A percentile compares a stretch with the other conserved stretches of the same genome.
Evolutionary conservation across 768 basidiomycete genomes (phyloP).

Genomic region (Psilocybe subaeruginosa): DNA sequence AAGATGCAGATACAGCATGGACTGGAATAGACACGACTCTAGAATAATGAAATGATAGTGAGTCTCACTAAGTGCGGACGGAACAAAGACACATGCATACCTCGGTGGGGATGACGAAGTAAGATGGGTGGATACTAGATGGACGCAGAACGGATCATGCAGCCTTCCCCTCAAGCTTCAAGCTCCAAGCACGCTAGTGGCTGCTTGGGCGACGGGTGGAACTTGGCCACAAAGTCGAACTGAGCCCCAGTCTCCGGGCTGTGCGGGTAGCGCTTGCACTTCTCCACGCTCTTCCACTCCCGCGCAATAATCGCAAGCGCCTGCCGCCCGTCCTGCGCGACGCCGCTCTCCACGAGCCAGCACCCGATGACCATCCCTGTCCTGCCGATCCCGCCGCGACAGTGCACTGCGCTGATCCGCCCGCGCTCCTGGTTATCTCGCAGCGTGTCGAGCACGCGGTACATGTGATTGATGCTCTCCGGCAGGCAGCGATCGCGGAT

Average conservation of each 20-base stretch:
- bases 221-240: constrained; percentile 73
- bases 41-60: background rate
- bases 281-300: constrained; percentile 79
- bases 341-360: constrained; percentile 73
- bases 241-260: constrained; percentile 83
- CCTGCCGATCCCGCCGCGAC: constrained; percentile 77
- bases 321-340: constrained; percentile 63
- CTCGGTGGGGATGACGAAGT: background rate
- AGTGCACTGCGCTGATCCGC: constrained; percentile 74
- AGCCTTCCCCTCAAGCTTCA: constrained; percentile 11
- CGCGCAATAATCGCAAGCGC: constrained; percentile 65
- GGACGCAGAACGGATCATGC: background rate
- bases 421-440: constrained; percentile 61
- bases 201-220: constrained; percentile 31
- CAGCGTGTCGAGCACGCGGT: constrained; percentile 59
- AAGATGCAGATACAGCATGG: background rate
- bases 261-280: constrained; percentile 73
- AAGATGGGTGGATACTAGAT: too few relatives aligned
- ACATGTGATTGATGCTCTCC: constrained; percentile 59
- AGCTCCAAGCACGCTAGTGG: constrained; percentile 6
- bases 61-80: background rate
- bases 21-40: background rate
- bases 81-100: background rate
- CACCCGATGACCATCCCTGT: constrained; percentile 69
- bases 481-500: constrained; percentile 76